Percentiles rank a stretch among this genome's conserved stretches.
phyloP scores from a whole-genome alignment of 2,329 filamentous ascomycete species.

The Emergomyces orientalis region DNA sequence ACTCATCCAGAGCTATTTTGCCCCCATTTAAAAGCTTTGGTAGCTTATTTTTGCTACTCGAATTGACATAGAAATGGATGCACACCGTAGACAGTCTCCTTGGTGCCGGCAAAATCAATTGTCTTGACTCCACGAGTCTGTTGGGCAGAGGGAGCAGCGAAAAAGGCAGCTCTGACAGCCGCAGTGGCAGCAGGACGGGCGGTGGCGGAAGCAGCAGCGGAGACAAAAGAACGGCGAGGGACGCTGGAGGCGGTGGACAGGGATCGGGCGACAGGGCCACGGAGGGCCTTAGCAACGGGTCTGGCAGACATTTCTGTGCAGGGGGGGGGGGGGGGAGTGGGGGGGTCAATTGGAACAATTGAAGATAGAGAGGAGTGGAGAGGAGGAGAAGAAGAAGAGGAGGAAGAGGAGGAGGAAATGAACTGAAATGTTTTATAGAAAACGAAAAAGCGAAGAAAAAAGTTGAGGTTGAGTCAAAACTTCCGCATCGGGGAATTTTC shows the following conservation, averaged over 20 bases:
- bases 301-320: constrained; percentile 36
- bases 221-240: constrained; percentile 50
- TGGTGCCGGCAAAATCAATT: constrained; percentile 92
- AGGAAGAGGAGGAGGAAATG: background rate
- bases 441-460: background rate
- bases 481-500: constrained; percentile 3
- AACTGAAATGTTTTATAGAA: background rate
- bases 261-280: constrained; percentile 47
- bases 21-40: no score
- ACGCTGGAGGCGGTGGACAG: constrained; percentile 39
- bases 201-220: constrained; percentile 34
- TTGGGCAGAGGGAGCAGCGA: constrained; percentile 48
- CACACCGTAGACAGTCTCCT: constrained; percentile 89
- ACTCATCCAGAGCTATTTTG: background rate
- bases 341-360: background rate
- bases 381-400: background rate
- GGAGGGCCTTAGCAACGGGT: constrained; percentile 48
- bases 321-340: constrained; percentile 19
- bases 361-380: background rate
- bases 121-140: constrained; percentile 87
- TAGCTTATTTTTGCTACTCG: no score
- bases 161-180: constrained; percentile 36
- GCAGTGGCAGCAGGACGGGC: constrained; percentile 42
- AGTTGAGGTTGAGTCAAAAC: background rate
- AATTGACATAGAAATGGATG: no score